Base-by-base conservation (phyloP, 2,329 filamentous ascomycete species). In the Leptographium wingfieldii region DNA sequence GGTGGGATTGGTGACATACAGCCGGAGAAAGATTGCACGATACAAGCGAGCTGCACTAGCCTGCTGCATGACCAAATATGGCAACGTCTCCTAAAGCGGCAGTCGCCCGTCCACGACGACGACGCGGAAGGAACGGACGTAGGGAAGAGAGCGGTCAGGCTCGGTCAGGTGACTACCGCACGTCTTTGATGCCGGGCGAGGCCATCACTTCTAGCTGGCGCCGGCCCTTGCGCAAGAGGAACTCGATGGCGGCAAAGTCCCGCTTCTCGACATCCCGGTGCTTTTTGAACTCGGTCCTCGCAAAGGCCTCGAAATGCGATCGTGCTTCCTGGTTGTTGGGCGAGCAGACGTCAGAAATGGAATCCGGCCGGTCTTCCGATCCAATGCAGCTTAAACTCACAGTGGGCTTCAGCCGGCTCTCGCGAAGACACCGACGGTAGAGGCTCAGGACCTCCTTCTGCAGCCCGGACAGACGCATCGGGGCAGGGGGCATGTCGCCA, bases 231-330 rank as follows among this genome's bases (percentile, higher is more conserved):
- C 92, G 82, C 57, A 96, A 70, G 40, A 95, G 76, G 70, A 90
- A 94, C 72, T 96, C 92, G 60, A 96, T 86, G 6, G 90, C 86
- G 19, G 80, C 78, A 72, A 96, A 96, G 69, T 96, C 90, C 66
- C 89, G 90, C 73, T 90, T 94, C 71, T 88, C 85, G 59, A 95
- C 71, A 10, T 71, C 69, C 14, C 83, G 69, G 68, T 88, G 80
- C 69, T 87, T 88, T 48, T 84, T 77, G 69, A 99, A 97, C 69
- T 96, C 90, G 33, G 77, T 71, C 84, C 84, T 82, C 56, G 81
- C 80, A 71, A 84, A 89, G 5, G 73, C 70, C 66, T 82, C 76
- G 68, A 90, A 90, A 64, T 87, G 83, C 55, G 76, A 67, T 61
- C 81, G 79, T 5, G 56, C n/a, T n/a, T 51, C 43, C 56, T 58